Evolutionary conservation across 108 stramenopile species (phyloP), one percentile per base, ranked within the genome.

Genomic region (Stephanodiscus triporus): DNA sequence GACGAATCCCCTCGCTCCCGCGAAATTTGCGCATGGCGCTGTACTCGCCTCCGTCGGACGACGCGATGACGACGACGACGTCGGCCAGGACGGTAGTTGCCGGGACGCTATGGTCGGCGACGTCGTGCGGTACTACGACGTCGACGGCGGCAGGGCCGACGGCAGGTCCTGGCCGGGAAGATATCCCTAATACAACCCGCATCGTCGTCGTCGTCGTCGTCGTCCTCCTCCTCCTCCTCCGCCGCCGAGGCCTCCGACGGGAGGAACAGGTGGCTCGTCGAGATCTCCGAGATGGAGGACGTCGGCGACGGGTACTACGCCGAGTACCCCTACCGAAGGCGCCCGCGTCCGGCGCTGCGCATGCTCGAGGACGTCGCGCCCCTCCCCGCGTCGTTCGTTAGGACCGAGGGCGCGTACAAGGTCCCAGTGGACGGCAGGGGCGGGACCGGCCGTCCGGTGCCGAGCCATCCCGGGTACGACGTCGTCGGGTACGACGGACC

Each of bases 221-320:
- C 50, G 51, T 68, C 53, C 50, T 32, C 40, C 20, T 22, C 36
- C 4, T 36, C 73, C 47, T 50, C 67, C 53, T 22, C 20, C 17
- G 23, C 73, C 48, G 47, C 59, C 45, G 68, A 53, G 48, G 42
- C 81, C 34, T 73, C 37, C 30, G 47, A 68, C 20, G 77, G 63
- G 36, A 51, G 60, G 4, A 81, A 66, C 17, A 65, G 63, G 19
- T 95, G 84, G 84, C 58, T 83, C 29, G 82, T 83, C 26, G 93
- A 95, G 70, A 66, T 95, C 34, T 84, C 80, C n/a, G 84, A 87
- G 63, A 68, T 95, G 63, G 89, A 91, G 66, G 83, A 95, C 77
- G 78, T 92, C 16, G 91, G 91, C 11, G 88, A 91, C 58, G 93
- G 93, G 13, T 95, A 91, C 55, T 95, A 68, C 78, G 91, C 87